Conservation (phyloP, 169 alveolate species). For the Cryptosporidium bovis region DNA sequence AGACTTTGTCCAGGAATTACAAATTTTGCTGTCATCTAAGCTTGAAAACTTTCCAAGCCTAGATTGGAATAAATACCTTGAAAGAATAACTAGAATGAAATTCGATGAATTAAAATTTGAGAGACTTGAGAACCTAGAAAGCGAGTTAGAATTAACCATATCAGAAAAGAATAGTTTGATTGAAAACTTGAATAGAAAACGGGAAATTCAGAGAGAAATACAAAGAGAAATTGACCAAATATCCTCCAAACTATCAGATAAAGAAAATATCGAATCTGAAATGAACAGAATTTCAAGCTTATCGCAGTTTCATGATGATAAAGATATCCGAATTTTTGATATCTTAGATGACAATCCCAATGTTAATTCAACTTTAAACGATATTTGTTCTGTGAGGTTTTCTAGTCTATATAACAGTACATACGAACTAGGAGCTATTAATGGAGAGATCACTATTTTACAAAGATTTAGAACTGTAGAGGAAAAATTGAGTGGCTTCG, state of each 20-base stretch:
- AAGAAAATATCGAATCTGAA: neutral
- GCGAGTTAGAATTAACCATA: neutral
- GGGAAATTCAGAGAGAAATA: neutral
- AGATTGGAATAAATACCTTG: neutral
- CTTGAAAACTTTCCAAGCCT: neutral
- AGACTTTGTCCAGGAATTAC: neutral
- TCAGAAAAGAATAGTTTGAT: constrained; percentile 21
- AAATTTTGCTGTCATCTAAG: neutral
- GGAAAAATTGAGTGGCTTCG: neutral
- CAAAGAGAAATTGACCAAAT: constrained; percentile 38
- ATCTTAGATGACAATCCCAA: too few relatives aligned
- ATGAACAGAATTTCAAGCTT: constrained; percentile 2
- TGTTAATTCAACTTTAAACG: too few relatives aligned
- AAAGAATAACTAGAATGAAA: constrained; percentile 1
- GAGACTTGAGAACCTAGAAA: neutral
- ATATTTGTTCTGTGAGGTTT: neutral
- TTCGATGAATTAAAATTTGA: neutral
- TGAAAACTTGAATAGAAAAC: neutral
- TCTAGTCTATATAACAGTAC: constrained; percentile 7
- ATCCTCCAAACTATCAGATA: neutral
- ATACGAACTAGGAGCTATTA: constrained; percentile 17
- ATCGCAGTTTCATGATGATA: too few relatives aligned
- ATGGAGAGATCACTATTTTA: constrained; percentile 42
- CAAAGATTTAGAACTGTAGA: neutral
- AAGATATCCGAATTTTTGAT: too few relatives aligned